Evolutionary conservation across 495 filamentous ascomycete species (phyloP).

Genomic region (Hyaloscypha bicolor): DNA sequence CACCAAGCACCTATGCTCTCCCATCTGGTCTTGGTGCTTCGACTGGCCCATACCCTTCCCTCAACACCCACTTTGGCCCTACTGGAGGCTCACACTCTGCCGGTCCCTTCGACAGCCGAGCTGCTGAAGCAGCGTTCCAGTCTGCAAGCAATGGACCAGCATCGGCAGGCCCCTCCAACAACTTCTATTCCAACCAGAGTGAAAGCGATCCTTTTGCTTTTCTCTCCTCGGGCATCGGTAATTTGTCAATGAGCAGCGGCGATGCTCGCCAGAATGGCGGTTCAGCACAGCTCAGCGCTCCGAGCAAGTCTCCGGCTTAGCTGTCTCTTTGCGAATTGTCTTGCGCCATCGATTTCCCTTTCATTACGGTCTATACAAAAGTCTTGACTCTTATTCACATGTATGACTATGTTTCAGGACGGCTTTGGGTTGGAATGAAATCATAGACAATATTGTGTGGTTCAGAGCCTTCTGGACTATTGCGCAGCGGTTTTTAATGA

Average conservation of each 20-base stretch:
- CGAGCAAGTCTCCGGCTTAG: constrained; percentile 68
- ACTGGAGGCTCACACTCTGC: constrained; percentile 72
- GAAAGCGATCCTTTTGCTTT: constrained; percentile 87
- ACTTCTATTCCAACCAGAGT: constrained; percentile 57
- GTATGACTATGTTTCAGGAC: constrained; percentile 34
- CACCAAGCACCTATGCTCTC: constrained; percentile 85
- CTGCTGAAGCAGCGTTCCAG: constrained; percentile 88
- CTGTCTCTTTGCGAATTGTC: constrained; percentile 15
- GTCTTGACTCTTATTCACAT: constrained; percentile 31
- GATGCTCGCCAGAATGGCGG: constrained; percentile 78
- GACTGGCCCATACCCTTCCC: constrained; percentile 76
- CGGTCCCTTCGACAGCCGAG: constrained; percentile 90
- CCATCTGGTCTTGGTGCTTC: constrained; percentile 86
- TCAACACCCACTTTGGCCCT: constrained; percentile 75
- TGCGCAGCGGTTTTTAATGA: constrained; percentile 31
- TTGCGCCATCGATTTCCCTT: constrained; percentile 27
- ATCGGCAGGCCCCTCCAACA: constrained; percentile 65
- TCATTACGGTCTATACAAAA: constrained; percentile 31
- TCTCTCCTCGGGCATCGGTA: constrained; percentile 78
- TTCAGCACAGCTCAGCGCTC: constrained; percentile 47
- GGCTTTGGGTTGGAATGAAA: constrained; percentile 36
- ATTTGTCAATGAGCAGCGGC: constrained; percentile 80
- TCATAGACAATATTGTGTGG: constrained; percentile 28
- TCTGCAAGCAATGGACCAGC: constrained; percentile 76
- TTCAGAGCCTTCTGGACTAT: constrained; percentile 28